phyloP scores from a whole-genome alignment of 768 basidiomycete species.

The Boletus tomentosulus region DNA sequence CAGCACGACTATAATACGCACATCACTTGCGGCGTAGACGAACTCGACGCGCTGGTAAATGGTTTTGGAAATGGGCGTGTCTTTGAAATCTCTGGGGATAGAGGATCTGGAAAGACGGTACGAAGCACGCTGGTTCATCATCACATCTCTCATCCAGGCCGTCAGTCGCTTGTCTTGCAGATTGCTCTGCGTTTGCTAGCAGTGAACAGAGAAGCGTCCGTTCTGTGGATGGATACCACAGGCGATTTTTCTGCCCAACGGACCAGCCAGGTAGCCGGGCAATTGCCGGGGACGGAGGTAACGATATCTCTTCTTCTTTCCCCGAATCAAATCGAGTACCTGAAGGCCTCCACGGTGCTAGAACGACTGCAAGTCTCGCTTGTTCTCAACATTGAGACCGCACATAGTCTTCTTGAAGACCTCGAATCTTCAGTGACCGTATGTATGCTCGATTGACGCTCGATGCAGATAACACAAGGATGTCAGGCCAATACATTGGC shows the following conservation, averaged over 20 bases:
- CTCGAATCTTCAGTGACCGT: slow-evolving; percentile 33
- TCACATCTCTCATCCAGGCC: slow-evolving; percentile 2
- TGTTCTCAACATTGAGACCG: slow-evolving; percentile 55
- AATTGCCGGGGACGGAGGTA: slow-evolving; percentile 22
- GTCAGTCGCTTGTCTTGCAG: slow-evolving; percentile 60
- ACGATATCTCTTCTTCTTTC: slow-evolving; percentile 12
- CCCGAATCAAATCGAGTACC: slow-evolving; percentile 2
- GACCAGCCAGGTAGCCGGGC: slow-evolving; percentile 37
- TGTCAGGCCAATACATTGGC: slow-evolving; percentile 9
- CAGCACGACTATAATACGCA: slow-evolving; percentile 7
- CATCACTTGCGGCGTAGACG: slow-evolving; percentile 37
- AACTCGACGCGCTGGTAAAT: slow-evolving; percentile 50
- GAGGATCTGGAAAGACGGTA: slow-evolving; percentile 67
- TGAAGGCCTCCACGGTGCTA: slow-evolving; percentile 36
- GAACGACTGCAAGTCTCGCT: slow-evolving; percentile 57
- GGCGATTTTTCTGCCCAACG: slow-evolving; percentile 60
- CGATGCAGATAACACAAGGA: slow-evolving; percentile 1
- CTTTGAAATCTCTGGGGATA: slow-evolving; percentile 67
- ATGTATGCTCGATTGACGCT: slow-evolving; percentile 1
- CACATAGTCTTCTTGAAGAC: slow-evolving; percentile 47
- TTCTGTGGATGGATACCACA: slow-evolving; percentile 69
- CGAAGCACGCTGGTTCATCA: slow-evolving; percentile 15
- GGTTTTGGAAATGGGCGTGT: slow-evolving; percentile 50
- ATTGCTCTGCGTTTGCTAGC: slow-evolving; percentile 52
- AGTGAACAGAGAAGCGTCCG: slow-evolving; percentile 33